These are phyloP conservation scores for Fraxinus xanthoxyloides DNA, from an alignment of 305 asterid genomes.

Conservation along the genomic window DNA sequence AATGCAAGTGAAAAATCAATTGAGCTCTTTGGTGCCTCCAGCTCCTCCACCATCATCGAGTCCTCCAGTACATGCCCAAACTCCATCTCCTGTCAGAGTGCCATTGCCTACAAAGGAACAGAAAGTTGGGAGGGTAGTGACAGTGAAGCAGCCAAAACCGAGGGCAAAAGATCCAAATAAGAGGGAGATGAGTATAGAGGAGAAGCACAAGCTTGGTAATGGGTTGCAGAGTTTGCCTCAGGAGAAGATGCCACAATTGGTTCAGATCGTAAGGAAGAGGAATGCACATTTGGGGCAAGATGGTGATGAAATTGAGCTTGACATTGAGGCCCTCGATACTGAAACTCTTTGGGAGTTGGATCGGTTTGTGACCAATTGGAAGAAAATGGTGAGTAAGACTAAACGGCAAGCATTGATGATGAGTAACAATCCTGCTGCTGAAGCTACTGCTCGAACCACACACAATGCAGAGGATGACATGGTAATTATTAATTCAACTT, in stretches of 20 bases:
- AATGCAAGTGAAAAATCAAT: conserved; percentile 54
- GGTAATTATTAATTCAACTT: conserved; percentile 38
- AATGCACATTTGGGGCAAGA: conserved; percentile 87
- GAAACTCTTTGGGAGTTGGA: conserved; percentile 99
- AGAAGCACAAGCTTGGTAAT: conserved; percentile 87
- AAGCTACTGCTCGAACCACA: conserved; percentile 41
- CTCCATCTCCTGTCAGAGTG: conserved; percentile 59
- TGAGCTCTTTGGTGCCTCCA: conserved; percentile 70
- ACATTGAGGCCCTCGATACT: conserved; percentile 87
- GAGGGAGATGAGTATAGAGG: conserved; percentile 93
- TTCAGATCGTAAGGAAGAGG: conserved; percentile 81
- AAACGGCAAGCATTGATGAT: conserved; percentile 77
- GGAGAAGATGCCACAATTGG: conserved; percentile 93
- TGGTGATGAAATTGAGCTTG: conserved; percentile 98
- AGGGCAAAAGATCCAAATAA: conserved; percentile 84
- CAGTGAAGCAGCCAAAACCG: conserved; percentile 77
- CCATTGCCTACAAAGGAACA: conserved; percentile 40
- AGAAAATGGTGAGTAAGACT: conserved; percentile 86
- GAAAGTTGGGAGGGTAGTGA: conserved; percentile 28
- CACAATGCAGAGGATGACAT: conserved; percentile 51
- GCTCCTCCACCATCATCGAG: conserved; percentile 34
- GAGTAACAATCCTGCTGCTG: conserved; percentile 41
- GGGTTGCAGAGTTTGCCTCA: conserved; percentile 93
- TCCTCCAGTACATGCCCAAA: conserved; percentile 20
- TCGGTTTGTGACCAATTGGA: conserved; percentile 95